phyloP scores from a whole-genome alignment of 2,329 filamentous ascomycete species.

The Apiospora marii region DNA sequence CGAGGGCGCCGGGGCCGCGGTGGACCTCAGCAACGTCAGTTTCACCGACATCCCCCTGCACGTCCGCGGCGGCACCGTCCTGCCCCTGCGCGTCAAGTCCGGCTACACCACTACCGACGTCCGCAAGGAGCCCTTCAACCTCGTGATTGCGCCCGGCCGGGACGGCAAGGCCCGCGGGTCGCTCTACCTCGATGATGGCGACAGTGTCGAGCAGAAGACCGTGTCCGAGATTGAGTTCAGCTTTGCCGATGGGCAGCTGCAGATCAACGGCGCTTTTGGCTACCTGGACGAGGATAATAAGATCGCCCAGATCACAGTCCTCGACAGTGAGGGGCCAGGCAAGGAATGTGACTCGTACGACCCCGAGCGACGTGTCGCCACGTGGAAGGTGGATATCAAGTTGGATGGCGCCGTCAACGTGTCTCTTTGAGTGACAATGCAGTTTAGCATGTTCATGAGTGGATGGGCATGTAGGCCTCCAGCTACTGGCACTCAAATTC shows the following conservation, averaged over 20 bases:
- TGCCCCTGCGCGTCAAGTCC: constrained; percentile 64
- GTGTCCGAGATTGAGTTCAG: constrained; percentile 67
- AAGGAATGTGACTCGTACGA: background rate
- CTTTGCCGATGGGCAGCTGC: constrained; percentile 62
- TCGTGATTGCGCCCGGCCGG: constrained; percentile 71
- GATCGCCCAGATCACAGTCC: constrained; percentile 58
- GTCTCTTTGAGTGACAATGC: background rate
- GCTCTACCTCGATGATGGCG: constrained; percentile 82
- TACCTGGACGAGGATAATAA: constrained; percentile 52
- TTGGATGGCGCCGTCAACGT: background rate
- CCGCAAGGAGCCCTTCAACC: constrained; percentile 71
- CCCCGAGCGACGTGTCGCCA: background rate
- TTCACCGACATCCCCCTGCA: constrained; percentile 69
- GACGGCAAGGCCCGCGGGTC: constrained; percentile 70
- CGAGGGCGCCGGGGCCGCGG: constrained; percentile 47
- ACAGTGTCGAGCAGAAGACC: constrained; percentile 65
- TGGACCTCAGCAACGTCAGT: constrained; percentile 49
- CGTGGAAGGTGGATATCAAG: background rate
- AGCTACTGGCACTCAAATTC: no score
- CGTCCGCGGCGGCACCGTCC: constrained; percentile 69
- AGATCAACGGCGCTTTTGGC: constrained; percentile 60
- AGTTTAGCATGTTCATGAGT: no score
- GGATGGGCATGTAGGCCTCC: no score
- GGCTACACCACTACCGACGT: constrained; percentile 70
- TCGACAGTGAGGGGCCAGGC: constrained; percentile 36